phyloP scores from a whole-genome alignment of 768 basidiomycete species.

The Boletus patriciae region DNA sequence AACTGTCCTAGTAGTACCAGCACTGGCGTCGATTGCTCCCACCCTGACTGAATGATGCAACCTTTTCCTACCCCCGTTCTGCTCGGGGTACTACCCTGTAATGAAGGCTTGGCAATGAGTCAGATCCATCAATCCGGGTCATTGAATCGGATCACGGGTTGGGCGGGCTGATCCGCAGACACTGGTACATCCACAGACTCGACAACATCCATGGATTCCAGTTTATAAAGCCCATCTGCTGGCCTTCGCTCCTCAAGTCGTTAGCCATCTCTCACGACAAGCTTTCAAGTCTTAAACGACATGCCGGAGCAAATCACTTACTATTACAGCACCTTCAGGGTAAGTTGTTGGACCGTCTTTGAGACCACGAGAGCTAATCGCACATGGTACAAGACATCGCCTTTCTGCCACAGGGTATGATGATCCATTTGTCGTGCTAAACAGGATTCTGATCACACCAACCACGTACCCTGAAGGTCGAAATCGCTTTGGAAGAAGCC shows the following conservation, averaged over 20 bases:
- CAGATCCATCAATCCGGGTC: too few relatives aligned
- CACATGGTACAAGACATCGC: constrained; percentile 43
- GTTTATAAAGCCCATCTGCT: not conserved
- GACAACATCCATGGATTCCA: not conserved
- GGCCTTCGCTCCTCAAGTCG: not conserved
- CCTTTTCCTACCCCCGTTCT: too few relatives aligned
- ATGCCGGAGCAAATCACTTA: constrained; percentile 39
- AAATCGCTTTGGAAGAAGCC: constrained; percentile 59
- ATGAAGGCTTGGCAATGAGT: too few relatives aligned
- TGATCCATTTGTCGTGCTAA: not conserved
- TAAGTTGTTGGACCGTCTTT: constrained; percentile 15
- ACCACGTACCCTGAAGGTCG: constrained; percentile 39
- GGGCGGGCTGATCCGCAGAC: too few relatives aligned
- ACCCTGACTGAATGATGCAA: too few relatives aligned
- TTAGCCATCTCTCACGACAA: not conserved
- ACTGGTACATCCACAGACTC: too few relatives aligned
- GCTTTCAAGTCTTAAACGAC: not conserved
- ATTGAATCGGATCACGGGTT: too few relatives aligned
- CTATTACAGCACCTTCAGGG: constrained; percentile 41
- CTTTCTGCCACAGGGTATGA: constrained; percentile 53
- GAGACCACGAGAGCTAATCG: not conserved
- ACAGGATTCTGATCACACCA: not conserved
- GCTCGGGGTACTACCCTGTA: too few relatives aligned
- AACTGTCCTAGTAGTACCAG: too few relatives aligned
- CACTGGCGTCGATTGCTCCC: too few relatives aligned